A percentile compares a stretch with the other conserved stretches of the same genome.
These are phyloP conservation scores for Parastagonospora avenae DNA, from an alignment of 2,329 filamentous ascomycete species.

Conservation along the genomic window DNA sequence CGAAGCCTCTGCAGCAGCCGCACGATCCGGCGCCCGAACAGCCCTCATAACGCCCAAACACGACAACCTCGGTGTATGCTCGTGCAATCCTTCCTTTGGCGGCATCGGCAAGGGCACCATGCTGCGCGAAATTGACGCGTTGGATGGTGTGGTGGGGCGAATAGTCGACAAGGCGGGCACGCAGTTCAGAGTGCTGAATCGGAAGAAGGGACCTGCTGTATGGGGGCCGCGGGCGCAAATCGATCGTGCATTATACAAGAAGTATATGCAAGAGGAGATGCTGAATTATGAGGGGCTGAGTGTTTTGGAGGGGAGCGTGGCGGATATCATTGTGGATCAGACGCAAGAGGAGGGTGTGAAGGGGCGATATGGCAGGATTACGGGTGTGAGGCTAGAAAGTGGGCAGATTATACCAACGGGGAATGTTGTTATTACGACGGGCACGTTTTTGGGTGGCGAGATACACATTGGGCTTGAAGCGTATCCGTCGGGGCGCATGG, in stretches of 20 bases:
- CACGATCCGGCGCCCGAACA: constrained; percentile 84
- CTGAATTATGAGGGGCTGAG: constrained; percentile 76
- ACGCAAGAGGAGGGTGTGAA: constrained; percentile 51
- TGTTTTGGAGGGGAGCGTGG: constrained; percentile 84
- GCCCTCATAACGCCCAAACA: constrained; percentile 86
- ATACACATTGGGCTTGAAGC: constrained; percentile 91
- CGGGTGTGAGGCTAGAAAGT: constrained; percentile 83
- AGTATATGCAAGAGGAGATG: constrained; percentile 88
- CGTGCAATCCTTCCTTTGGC: constrained; percentile 95
- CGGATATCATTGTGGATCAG: constrained; percentile 81
- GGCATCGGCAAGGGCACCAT: constrained; percentile 99
- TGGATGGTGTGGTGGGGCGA: constrained; percentile 86
- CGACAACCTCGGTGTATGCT: constrained; percentile 91
- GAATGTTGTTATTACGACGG: constrained; percentile 91
- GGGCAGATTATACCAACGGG: constrained; percentile 81
- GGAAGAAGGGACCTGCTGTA: constrained; percentile 88
- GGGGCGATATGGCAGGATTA: constrained; percentile 72
- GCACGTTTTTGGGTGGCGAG: constrained; percentile 92
- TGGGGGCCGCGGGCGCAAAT: constrained; percentile 98
- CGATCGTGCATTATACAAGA: constrained; percentile 85
- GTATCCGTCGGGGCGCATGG: constrained; percentile 88
- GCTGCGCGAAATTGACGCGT: constrained; percentile 89
- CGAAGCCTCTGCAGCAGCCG: constrained; percentile 90
- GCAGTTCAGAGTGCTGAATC: constrained; percentile 91
- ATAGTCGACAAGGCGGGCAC: constrained; percentile 93